Conservation (phyloP, 23 red algal genomes). For the Gracilariopsis chorda region DNA sequence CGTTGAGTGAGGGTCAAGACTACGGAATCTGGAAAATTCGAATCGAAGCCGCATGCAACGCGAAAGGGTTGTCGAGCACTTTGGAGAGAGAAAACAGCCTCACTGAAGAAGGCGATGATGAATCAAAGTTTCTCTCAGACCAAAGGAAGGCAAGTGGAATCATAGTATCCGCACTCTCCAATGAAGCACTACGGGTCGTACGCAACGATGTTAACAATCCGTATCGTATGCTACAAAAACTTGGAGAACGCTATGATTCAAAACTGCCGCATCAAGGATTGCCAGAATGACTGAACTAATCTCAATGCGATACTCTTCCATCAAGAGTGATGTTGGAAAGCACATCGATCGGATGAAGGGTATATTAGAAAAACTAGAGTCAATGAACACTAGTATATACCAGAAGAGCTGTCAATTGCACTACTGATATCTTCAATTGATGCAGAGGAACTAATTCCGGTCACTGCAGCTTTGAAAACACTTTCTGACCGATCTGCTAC, state of each 20-base stretch:
- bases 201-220: neutral
- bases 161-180: neutral
- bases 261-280: neutral
- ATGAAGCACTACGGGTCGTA: neutral
- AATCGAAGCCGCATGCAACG: neutral
- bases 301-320: neutral
- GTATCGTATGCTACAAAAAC: neutral
- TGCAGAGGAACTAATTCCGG: neutral
- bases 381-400: neutral
- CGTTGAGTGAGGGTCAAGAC: neutral
- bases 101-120: neutral
- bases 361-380: neutral
- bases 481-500: neutral
- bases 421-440: conserved; percentile 20
- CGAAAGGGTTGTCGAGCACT: neutral
- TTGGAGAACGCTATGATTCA: conserved; percentile 10
- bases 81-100: neutral
- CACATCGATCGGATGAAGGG: neutral
- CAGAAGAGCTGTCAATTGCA: neutral
- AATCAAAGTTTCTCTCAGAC: neutral
- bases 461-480: conserved; percentile 21
- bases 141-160: neutral
- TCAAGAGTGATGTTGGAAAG: neutral
- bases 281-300: conserved; percentile 16
- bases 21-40: neutral